A percentile compares a stretch with the other conserved stretches of the same genome.
Conservation (phyloP, 768 basidiomycete species). For the Panaeolus papilionaceus region DNA sequence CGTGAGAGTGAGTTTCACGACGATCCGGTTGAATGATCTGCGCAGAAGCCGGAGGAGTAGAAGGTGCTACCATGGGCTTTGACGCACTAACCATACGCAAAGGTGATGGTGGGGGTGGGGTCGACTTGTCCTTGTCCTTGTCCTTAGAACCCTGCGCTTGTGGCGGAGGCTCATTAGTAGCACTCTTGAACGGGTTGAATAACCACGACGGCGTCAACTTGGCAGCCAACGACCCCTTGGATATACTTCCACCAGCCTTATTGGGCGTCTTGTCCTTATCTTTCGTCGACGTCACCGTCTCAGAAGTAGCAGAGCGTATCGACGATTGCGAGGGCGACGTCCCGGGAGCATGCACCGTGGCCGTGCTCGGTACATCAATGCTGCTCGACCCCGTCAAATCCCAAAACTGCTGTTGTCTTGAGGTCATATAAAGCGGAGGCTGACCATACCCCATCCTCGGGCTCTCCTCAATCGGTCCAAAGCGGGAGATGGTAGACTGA, state of each 20-base stretch:
- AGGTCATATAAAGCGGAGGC: slow-evolving; percentile 48
- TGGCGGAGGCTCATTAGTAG: slow-evolving; percentile 64
- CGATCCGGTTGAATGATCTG: slow-evolving; percentile 7
- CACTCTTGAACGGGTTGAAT: slow-evolving; percentile 75
- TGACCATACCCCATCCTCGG: slow-evolving; percentile 54
- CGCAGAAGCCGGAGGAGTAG: slow-evolving; percentile 25
- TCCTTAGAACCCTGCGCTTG: slow-evolving; percentile 16
- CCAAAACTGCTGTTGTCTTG: slow-evolving; percentile 15
- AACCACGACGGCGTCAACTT: slow-evolving; percentile 81
- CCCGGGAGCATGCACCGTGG: slow-evolving; percentile 46
- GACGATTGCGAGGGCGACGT: slow-evolving; percentile 74
- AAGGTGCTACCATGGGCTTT: slow-evolving; percentile 41
- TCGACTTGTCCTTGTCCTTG: slow-evolving; percentile 18
- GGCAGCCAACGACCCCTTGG: slow-evolving; percentile 53
- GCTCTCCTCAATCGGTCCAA: slow-evolving; percentile 77
- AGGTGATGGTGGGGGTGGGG: slow-evolving; percentile 34
- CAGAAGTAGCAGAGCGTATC: slow-evolving; percentile 59
- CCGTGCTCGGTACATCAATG: slow-evolving; percentile 22
- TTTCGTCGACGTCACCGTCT: slow-evolving; percentile 53
- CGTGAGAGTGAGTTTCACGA: background rate
- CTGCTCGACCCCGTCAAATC: background rate
- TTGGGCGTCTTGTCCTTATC: slow-evolving; percentile 24
- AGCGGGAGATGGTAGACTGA: slow-evolving; percentile 53
- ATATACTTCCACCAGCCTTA: slow-evolving; percentile 17
- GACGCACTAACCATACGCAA: slow-evolving; percentile 41